Base-by-base conservation (phyloP, 2,329 filamentous ascomycete species). In the Colletotrichum horii region DNA sequence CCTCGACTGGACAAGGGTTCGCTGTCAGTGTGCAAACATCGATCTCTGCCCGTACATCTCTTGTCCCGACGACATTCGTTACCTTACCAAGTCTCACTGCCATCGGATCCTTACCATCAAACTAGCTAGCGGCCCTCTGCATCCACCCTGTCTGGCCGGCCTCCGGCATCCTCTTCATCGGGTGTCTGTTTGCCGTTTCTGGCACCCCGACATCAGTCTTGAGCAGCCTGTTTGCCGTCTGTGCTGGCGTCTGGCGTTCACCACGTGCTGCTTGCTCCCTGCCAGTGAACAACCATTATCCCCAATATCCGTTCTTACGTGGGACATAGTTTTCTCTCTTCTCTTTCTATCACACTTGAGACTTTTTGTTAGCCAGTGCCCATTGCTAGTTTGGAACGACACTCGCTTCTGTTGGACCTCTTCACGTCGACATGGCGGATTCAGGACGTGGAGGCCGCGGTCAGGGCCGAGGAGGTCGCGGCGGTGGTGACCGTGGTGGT, bases 381-480 rank as follows among this genome's bases (percentile, higher is more conserved):
- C 6, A 15, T 19, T 48, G 3, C 26, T 52, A 28, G 22, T 19
- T 56, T 15, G 12, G 36, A 26, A 22, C 22, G 24, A n/a, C n/a
- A 30, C 28, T 22, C 48, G 14, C n/a, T 38, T 30, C 65, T 14
- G n/a, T 52, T 12, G 9, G 8, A 30, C 34, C 48, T 58, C 14
- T 52, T 14, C 19, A 36, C 32, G 22, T 11, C 16, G 32, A 58
- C 11, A 76, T 77, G 76, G 70, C 66, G 15, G 74, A 77, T 38
- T 67, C 43, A 65, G 68, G 61, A 62, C 61, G 68, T 24, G 68
- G 68, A 11, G n/a, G 34, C n/a, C 30, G 72, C 11, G 43, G 62
- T 24, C 38, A 71, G 24, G 71, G 26, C 30, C 62, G 72, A 11
- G 67, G 62, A 6, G 69, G 43, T 14, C 61, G 64, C 26, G 61